Evolutionary conservation across 2,329 filamentous ascomycete species (phyloP), one percentile per base, ranked within the genome.

Genomic region (Aspergillus fischeri): DNA sequence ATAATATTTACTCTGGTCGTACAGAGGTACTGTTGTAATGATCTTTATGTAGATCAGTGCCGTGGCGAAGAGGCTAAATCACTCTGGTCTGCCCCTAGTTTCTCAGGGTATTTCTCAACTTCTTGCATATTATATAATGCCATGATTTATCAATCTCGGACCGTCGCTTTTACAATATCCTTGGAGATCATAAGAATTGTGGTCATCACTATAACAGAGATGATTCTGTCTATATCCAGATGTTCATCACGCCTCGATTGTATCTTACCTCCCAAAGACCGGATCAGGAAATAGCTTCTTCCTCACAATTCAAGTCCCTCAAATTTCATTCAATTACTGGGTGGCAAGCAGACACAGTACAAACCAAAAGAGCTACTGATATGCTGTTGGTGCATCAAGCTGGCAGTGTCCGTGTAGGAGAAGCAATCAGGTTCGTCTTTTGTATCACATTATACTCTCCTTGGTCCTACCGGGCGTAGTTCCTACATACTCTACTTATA

Each of bases 301-400:
- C 66, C 56, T 47, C 58, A 38, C 29, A 59, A 24, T 54, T 53
- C 54, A 63, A 57, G 53, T 60, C 54, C 21, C 63, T 61, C 20
- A 65, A 56, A 55, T 75, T 71, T 55, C 62, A 65, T 54, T 68
- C 73, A 20, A 62, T 75, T 48, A 61, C 68, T 21, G 73, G 73
- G 60, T 76, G 74, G 74, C 67, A 60, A 50, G 60, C 66, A 53
- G 61, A 62, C 50, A 56, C 61, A 38, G 57, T 59, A 21, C 63
- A 70, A 57, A 54, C 57, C 28, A 57, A 56, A 52, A 58, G 60
- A 51, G 63, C 64, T 45, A 60, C 61, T 57, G 65, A 75, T 27
- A 97, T 97, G 94, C 81, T 97, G 63, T 86, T 97, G 71, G 80
- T 96, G 60, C 90, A 97, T 76, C 94, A 97, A 77, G 83, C 88